Evolutionary conservation across 352 stramenopile species (phyloP).

Genomic region (Pythium brassicae): DNA sequence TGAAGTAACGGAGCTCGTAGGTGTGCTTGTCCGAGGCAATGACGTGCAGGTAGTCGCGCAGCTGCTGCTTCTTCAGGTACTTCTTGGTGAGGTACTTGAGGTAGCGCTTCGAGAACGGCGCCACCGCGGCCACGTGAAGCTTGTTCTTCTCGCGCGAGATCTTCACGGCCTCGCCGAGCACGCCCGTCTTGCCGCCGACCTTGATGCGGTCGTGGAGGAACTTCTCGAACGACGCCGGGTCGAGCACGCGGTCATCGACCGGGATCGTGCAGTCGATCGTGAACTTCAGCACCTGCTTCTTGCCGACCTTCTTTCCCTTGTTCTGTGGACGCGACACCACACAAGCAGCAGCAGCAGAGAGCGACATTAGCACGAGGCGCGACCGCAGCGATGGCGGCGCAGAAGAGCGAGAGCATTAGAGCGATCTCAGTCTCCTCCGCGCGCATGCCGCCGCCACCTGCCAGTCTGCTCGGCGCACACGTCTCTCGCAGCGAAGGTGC

Average conservation of each 20-base stretch:
- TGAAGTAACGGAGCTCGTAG: constrained; percentile 99
- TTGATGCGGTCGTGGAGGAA: constrained; percentile 99
- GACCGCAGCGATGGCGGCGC: not conserved
- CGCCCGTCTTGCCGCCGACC: constrained; percentile 97
- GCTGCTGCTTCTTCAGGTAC: constrained; percentile 99
- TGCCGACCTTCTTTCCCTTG: constrained; percentile 86
- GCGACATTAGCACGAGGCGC: constrained; percentile 7
- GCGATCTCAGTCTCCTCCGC: too few species aligned
- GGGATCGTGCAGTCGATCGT: constrained; percentile 94
- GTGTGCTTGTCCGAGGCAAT: constrained; percentile 98
- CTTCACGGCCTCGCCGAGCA: constrained; percentile 93
- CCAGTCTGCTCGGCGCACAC: not conserved
- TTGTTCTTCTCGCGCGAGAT: constrained; percentile 97
- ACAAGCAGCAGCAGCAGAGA: not conserved
- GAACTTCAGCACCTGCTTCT: constrained; percentile 91
- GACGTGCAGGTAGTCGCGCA: constrained; percentile 99
- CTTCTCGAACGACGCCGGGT: constrained; percentile 99
- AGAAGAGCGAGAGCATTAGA: too few species aligned
- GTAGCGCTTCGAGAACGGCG: constrained; percentile 98
- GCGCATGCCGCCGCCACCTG: not conserved
- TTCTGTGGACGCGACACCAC: constrained; percentile 22
- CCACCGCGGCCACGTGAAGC: constrained; percentile 92
- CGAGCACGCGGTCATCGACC: constrained; percentile 98
- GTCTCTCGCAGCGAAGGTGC: too few species aligned
- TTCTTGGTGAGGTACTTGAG: constrained; percentile 99